Conservation (phyloP, 108 stramenopile species). For the Schizochytrium sp. region DNA sequence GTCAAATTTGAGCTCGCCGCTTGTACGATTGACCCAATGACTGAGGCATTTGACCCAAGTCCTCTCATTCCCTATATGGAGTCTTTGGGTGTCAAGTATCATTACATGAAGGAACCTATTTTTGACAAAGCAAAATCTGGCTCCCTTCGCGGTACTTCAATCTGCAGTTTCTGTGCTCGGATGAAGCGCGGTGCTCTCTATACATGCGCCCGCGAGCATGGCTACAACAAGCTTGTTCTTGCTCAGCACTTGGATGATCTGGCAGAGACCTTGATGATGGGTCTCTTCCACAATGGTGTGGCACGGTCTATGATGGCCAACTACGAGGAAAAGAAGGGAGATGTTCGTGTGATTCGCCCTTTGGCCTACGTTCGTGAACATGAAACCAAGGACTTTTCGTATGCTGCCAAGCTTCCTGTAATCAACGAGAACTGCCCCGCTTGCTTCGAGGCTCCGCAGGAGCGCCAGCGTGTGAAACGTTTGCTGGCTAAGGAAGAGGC, state of each 20-base stretch:
- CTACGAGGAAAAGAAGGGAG: constrained; percentile 87
- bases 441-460: constrained; percentile 99
- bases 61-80: constrained; percentile 95
- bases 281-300: constrained; percentile 96
- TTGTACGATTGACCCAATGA: constrained; percentile 96
- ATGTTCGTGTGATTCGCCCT: constrained; percentile 94
- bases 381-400: constrained; percentile 91
- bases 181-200: constrained; percentile 99
- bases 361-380: constrained; percentile 93
- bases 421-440: constrained; percentile 99
- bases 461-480: constrained; percentile 95
- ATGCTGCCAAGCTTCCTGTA: constrained; percentile 86
- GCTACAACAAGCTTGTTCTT: constrained; percentile 93
- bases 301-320: constrained; percentile 96
- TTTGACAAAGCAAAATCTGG: constrained; percentile 85
- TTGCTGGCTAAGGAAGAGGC: constrained; percentile 90
- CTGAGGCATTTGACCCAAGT: constrained; percentile 94
- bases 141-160: constrained; percentile 88
- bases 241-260: constrained; percentile 98
- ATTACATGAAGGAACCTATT: constrained; percentile 90
- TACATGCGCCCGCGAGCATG: constrained; percentile 85
- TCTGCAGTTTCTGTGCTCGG: constrained; percentile 95
- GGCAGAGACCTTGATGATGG: constrained; percentile 98
- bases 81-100: constrained; percentile 92
- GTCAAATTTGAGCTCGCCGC: constrained; percentile 89